A percentile compares a stretch with the other conserved stretches of the same genome.
These are phyloP conservation scores for Cenchrus americanus DNA, from an alignment of 176 grass and related monocot genomes.

Conservation along the genomic window DNA sequence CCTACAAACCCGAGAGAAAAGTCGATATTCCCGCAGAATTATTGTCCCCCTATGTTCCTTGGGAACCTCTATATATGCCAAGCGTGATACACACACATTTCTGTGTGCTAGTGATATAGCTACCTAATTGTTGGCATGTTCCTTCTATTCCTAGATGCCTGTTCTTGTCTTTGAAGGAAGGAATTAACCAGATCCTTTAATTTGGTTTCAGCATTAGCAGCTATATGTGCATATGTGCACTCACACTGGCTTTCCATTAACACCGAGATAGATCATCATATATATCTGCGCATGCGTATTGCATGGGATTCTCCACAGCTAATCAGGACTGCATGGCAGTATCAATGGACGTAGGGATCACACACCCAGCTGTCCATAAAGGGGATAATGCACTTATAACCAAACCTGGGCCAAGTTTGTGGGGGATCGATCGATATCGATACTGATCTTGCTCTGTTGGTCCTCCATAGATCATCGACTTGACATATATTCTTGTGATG, in stretches of 20 bases:
- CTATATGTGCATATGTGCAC: background rate
- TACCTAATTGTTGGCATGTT: background rate
- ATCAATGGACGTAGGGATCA: conserved; percentile 22
- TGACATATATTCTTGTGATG: conserved; percentile 49
- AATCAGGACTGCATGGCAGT: conserved; percentile 28
- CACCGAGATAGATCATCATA: background rate
- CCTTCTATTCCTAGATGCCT: conserved; percentile 9
- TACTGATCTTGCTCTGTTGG: background rate
- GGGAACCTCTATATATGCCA: conserved; percentile 47
- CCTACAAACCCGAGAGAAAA: conserved; percentile 42
- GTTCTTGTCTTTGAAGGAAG: conserved; percentile 25
- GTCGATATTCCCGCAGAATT: conserved; percentile 39
- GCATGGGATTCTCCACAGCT: conserved; percentile 37
- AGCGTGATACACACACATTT: conserved; percentile 33
- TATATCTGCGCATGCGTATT: conserved; percentile 19
- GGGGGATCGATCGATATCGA: conserved; percentile 27
- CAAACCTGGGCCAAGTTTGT: conserved; percentile 27
- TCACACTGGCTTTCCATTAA: conserved; percentile 40
- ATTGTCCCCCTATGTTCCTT: conserved; percentile 39
- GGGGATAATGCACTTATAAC: conserved; percentile 20
- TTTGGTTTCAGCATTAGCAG: background rate
- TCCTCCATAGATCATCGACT: conserved; percentile 36
- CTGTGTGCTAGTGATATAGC: background rate
- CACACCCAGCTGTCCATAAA: conserved; percentile 17
- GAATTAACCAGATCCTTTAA: conserved; percentile 31